Conservation (phyloP, 306 rosid species). For the Arachis stenosperma region DNA sequence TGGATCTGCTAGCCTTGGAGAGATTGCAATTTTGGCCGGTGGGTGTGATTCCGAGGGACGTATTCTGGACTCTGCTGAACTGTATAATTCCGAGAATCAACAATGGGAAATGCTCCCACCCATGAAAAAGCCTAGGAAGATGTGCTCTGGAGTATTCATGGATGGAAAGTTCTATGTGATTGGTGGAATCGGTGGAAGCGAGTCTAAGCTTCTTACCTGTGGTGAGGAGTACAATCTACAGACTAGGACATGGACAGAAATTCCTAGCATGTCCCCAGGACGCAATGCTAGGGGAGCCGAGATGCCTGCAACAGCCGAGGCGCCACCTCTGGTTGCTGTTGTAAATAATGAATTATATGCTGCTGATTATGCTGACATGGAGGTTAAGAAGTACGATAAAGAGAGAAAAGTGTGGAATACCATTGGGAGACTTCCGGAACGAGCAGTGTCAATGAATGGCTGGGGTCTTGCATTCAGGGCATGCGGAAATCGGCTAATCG, state of each 20-base stretch:
- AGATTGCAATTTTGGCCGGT: slow-evolving; percentile 85
- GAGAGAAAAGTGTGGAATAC: slow-evolving; percentile 51
- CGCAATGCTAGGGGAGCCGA: slow-evolving; percentile 52
- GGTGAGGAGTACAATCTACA: slow-evolving; percentile 78
- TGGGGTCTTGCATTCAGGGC: slow-evolving; percentile 97
- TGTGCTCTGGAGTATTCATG: slow-evolving; percentile 92
- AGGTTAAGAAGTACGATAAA: slow-evolving; percentile 73
- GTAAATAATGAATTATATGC: slow-evolving; percentile 78
- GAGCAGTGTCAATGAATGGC: slow-evolving; percentile 78
- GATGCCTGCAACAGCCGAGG: slow-evolving; percentile 73
- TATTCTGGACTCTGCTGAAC: slow-evolving; percentile 67
- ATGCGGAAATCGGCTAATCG: slow-evolving; percentile 79
- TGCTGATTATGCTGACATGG: slow-evolving; percentile 87
- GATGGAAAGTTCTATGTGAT: slow-evolving; percentile 72
- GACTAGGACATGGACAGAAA: slow-evolving; percentile 68
- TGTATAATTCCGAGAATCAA: slow-evolving; percentile 79
- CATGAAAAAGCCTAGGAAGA: slow-evolving; percentile 82
- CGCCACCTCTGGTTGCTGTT: slow-evolving; percentile 90
- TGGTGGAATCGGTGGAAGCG: slow-evolving; percentile 83
- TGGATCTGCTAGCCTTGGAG: slow-evolving; percentile 86
- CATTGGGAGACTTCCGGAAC: slow-evolving; percentile 79
- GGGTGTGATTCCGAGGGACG: slow-evolving; percentile 77
- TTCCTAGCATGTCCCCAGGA: slow-evolving; percentile 84
- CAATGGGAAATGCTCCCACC: slow-evolving; percentile 68
- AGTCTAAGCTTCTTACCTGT: slow-evolving; percentile 67